phyloP scores from a whole-genome alignment of 1,139 yeast genomes.

The Taiozyma sp. region DNA sequence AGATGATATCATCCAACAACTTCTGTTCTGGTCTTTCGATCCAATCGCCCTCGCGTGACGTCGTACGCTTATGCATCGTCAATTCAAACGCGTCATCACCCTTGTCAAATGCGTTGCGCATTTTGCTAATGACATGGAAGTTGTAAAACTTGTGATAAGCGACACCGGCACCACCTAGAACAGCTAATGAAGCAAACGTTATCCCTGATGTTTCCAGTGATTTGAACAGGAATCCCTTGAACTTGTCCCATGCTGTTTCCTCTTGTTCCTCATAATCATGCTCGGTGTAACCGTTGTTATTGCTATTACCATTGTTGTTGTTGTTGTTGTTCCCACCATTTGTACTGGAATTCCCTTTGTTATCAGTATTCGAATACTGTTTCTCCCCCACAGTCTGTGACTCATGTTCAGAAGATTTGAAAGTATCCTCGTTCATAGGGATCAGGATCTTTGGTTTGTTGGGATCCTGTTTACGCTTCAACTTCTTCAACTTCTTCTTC shows the following conservation, averaged over 20 bases:
- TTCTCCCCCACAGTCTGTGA: neutral
- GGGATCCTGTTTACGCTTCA: slow-evolving; percentile 11
- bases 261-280: slow-evolving; percentile 10
- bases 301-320: slow-evolving; percentile 1
- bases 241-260: slow-evolving; percentile 18
- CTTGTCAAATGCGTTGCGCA: slow-evolving; percentile 58
- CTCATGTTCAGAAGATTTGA: slow-evolving; percentile 7
- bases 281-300: slow-evolving; percentile 8
- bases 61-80: slow-evolving; percentile 38
- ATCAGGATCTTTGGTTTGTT: slow-evolving; percentile 17
- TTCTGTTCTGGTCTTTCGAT: slow-evolving; percentile 68
- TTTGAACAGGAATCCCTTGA: slow-evolving; percentile 37
- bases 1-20: slow-evolving; percentile 56
- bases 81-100: slow-evolving; percentile 66
- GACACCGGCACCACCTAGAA: slow-evolving; percentile 68
- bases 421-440: slow-evolving; percentile 16
- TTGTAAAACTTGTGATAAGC: slow-evolving; percentile 62
- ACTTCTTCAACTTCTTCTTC: slow-evolving; percentile 12
- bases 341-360: neutral
- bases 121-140: slow-evolving; percentile 54
- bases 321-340: slow-evolving; percentile 3
- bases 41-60: slow-evolving; percentile 39
- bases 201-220: slow-evolving; percentile 70
- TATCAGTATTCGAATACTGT: neutral
- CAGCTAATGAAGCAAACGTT: slow-evolving; percentile 66